Conservation (phyloP, 2,329 filamentous ascomycete species). For the Metarhizium guizhouense region DNA sequence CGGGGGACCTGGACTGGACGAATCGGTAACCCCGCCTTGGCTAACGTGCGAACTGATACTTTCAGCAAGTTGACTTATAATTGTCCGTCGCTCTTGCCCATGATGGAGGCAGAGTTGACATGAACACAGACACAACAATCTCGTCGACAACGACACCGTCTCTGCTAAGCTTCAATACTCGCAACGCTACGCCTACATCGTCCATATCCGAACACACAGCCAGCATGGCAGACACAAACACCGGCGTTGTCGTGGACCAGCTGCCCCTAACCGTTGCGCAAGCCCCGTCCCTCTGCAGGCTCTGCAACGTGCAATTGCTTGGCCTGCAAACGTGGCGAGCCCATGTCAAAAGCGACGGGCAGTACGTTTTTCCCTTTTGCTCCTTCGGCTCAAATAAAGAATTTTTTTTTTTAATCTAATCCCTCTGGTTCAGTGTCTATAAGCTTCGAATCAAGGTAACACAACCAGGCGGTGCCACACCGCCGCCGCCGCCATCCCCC, state of each 20-base stretch:
- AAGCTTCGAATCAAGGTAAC: constrained; percentile 15
- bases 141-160: too few relatives aligned
- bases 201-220: background rate
- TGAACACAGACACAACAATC: too few relatives aligned
- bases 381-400: background rate
- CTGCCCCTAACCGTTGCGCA: background rate
- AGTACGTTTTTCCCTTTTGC: background rate
- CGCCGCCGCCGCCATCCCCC: constrained; percentile 7
- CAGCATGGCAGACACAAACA: background rate
- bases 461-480: constrained; percentile 9
- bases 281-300: background rate
- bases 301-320: background rate
- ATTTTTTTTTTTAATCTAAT: background rate
- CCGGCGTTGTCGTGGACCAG: background rate
- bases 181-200: background rate
- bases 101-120: too few relatives aligned
- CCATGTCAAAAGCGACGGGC: background rate
- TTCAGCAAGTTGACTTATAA: too few relatives aligned
- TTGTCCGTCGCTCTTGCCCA: too few relatives aligned
- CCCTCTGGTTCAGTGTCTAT: constrained; percentile 10
- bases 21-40: too few relatives aligned
- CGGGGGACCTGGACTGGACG: too few relatives aligned
- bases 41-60: too few relatives aligned
- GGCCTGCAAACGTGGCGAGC: background rate
- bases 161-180: background rate